Evolutionary conservation across 257 asterid species (phyloP).

Genomic region (Phtheirospermum japonicum): DNA sequence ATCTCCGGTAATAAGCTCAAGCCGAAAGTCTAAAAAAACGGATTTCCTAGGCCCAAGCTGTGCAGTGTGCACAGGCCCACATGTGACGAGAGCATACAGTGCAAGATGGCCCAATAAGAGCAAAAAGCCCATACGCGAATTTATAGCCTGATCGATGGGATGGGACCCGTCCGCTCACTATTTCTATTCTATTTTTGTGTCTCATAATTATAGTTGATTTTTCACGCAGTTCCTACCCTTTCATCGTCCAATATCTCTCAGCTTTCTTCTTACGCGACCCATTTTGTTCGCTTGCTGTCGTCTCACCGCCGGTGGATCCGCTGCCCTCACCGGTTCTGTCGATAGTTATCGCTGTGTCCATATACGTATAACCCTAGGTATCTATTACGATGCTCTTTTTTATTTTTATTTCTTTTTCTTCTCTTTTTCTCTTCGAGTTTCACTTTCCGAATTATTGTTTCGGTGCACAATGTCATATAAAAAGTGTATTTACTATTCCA

Average conservation of each 20-base stretch:
- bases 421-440: conserved; percentile 3
- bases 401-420: neutral
- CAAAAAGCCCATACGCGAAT: neutral
- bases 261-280: conserved; percentile 41
- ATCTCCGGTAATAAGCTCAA: too few species aligned
- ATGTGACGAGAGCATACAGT: neutral
- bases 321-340: conserved; percentile 14
- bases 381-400: conserved; percentile 9
- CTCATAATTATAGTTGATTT: neutral
- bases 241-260: conserved; percentile 24
- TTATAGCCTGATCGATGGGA: neutral
- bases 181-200: neutral
- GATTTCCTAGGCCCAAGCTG: too few species aligned
- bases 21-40: too few species aligned
- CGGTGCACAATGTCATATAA: conserved; percentile 3
- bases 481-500: neutral
- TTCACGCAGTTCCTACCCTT: neutral
- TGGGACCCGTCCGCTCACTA: neutral
- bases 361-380: conserved; percentile 24
- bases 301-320: conserved; percentile 32
- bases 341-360: conserved; percentile 18
- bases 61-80: too few species aligned
- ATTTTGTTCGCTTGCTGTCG: conserved; percentile 27
- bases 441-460: conserved; percentile 7
- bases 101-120: neutral